Evolutionary conservation across 768 basidiomycete species (phyloP).

Genomic region (Hypsizygus marmoreus): DNA sequence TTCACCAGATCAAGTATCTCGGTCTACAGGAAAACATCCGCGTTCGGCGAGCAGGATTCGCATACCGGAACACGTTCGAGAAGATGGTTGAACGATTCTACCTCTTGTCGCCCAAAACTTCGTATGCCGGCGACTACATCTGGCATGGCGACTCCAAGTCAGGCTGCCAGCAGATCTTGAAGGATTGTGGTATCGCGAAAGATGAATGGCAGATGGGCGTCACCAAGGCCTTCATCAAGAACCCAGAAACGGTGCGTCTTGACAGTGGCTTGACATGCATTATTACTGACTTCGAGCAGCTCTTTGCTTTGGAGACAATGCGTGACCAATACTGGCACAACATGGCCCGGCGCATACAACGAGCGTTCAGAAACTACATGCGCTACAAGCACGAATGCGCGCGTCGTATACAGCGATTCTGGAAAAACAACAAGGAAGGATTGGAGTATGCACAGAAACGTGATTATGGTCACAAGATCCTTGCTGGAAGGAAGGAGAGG

Average conservation of each 20-base stretch:
- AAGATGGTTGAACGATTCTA: slow-evolving; percentile 99
- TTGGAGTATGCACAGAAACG: slow-evolving; percentile 87
- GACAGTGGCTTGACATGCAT: not conserved
- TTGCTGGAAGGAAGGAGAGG: slow-evolving; percentile 91
- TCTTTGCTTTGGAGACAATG: slow-evolving; percentile 98
- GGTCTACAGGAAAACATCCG: slow-evolving; percentile 98
- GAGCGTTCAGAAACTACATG: slow-evolving; percentile 95
- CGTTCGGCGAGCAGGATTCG: slow-evolving; percentile 96
- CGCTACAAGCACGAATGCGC: slow-evolving; percentile 96
- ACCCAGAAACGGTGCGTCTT: slow-evolving; percentile 86
- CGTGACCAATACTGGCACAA: slow-evolving; percentile 99
- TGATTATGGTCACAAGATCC: slow-evolving; percentile 93
- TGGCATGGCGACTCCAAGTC: slow-evolving; percentile 91
- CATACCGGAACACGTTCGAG: slow-evolving; percentile 97
- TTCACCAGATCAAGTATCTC: slow-evolving; percentile 99
- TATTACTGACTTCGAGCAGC: slow-evolving; percentile 44
- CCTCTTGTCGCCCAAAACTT: slow-evolving; percentile 89
- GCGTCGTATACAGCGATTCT: slow-evolving; percentile 93
- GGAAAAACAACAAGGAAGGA: slow-evolving; percentile 97
- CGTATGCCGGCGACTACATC: slow-evolving; percentile 98
- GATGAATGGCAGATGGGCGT: slow-evolving; percentile 99
- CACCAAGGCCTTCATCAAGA: slow-evolving; percentile 99
- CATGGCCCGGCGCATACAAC: slow-evolving; percentile 96
- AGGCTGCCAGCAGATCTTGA: slow-evolving; percentile 90
- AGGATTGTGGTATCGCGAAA: slow-evolving; percentile 91